Conservation (phyloP, 768 basidiomycete species). For the Pleurotus djamor region DNA sequence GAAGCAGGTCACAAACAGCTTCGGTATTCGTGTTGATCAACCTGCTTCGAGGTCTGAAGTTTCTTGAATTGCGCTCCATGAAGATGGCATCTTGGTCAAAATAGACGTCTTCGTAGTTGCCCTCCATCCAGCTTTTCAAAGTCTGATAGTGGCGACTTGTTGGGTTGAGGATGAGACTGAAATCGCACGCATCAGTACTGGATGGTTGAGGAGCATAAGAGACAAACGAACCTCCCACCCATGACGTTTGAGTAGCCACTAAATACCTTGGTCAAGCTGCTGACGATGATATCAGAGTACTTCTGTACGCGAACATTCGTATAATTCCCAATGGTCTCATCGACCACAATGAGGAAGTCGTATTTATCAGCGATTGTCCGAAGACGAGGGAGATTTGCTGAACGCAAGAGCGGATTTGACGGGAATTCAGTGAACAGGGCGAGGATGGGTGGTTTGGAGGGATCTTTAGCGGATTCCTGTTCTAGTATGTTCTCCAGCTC, state of each 20-base stretch:
- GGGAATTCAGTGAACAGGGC: conserved; percentile 78
- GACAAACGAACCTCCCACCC: conserved; percentile 58
- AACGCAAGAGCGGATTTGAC: conserved; percentile 74
- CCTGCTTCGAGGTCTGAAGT: conserved; percentile 59
- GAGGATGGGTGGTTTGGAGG: conserved; percentile 42
- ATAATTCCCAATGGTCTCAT: conserved; percentile 80
- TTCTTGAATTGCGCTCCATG: conserved; percentile 82
- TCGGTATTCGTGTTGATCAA: conserved; percentile 67
- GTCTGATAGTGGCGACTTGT: conserved; percentile 47
- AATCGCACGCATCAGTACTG: background rate
- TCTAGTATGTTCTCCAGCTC: conserved; percentile 48
- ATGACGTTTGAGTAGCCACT: conserved; percentile 78
- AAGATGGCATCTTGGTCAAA: conserved; percentile 75
- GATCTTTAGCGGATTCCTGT: conserved; percentile 10
- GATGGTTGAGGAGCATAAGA: background rate
- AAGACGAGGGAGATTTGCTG: conserved; percentile 54
- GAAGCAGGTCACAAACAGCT: conserved; percentile 59
- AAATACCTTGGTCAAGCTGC: conserved; percentile 76
- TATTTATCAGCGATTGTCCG: conserved; percentile 66
- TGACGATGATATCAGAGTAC: conserved; percentile 68
- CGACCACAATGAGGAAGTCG: conserved; percentile 68
- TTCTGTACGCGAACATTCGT: conserved; percentile 71
- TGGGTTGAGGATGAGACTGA: conserved; percentile 71
- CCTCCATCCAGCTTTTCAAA: conserved; percentile 44
- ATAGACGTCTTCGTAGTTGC: conserved; percentile 63